A percentile compares a stretch with the other conserved stretches of the same genome.
Conservation (phyloP, 352 stramenopile species). For the Globisporangium parvum region DNA sequence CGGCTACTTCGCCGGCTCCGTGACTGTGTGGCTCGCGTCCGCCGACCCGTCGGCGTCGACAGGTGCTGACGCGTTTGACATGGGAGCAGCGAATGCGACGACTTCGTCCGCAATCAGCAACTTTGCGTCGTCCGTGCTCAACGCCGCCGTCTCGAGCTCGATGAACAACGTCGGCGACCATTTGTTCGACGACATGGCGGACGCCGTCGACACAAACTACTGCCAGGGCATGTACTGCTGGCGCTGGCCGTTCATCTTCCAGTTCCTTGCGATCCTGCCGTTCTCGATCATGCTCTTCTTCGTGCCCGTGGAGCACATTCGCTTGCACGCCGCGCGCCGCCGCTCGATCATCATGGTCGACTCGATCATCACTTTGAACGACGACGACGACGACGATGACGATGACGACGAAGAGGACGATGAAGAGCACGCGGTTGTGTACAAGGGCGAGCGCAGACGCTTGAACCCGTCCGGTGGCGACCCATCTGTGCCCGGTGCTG, state of each 20-base stretch:
- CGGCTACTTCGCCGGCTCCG: conserved; percentile 69
- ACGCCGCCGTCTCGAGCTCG: conserved; percentile 16
- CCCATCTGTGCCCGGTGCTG: neutral
- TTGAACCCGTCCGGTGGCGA: conserved; percentile 11
- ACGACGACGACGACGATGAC: conserved; percentile 30
- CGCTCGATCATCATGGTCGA: conserved; percentile 65
- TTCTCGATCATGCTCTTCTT: conserved; percentile 78
- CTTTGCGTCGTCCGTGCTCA: conserved; percentile 16
- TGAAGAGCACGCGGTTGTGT: conserved; percentile 6
- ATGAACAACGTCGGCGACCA: conserved; percentile 19
- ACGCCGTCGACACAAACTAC: conserved; percentile 27
- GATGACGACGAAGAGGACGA: conserved; percentile 19
- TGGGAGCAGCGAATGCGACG: conserved; percentile 11
- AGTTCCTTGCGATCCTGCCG: conserved; percentile 67
- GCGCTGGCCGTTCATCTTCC: conserved; percentile 80
- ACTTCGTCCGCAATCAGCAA: neutral
- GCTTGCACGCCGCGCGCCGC: conserved; percentile 41
- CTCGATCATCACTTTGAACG: conserved; percentile 30
- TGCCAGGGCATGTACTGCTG: conserved; percentile 82
- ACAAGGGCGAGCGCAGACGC: conserved; percentile 24
- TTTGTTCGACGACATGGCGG: conserved; percentile 30
- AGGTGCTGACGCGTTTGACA: conserved; percentile 4
- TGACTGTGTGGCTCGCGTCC: conserved; percentile 51
- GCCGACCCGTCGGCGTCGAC: conserved; percentile 15
- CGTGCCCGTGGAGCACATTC: conserved; percentile 64